These are phyloP conservation scores for Leccinum longicurvipes DNA, from an alignment of 768 basidiomycete genomes.

Conservation along the genomic window DNA sequence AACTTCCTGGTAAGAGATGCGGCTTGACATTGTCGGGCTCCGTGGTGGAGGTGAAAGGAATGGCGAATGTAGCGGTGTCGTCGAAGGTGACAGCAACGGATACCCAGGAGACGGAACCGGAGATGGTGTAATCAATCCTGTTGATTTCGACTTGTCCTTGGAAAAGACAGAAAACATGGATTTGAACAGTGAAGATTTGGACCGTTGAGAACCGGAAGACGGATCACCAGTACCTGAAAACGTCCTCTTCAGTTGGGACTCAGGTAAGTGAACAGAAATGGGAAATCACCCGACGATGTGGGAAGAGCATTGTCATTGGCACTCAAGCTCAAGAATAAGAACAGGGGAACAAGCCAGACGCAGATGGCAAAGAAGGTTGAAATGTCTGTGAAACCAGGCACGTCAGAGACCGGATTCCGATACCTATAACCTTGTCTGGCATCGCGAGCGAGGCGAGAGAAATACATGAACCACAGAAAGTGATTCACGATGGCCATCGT, in stretches of 20 bases:
- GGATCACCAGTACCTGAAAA: conserved; percentile 21
- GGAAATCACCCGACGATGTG: conserved; percentile 47
- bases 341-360: conserved; percentile 88
- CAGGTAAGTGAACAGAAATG: background rate
- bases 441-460: conserved; percentile 67
- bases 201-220: conserved; percentile 30
- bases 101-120: conserved; percentile 8
- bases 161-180: conserved; percentile 51
- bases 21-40: conserved; percentile 10
- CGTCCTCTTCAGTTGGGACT: background rate
- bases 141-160: conserved; percentile 44
- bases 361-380: conserved; percentile 82
- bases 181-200: conserved; percentile 67
- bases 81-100: conserved; percentile 31
- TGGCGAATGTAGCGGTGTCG: conserved; percentile 16
- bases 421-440: conserved; percentile 51
- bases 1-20: conserved; percentile 33
- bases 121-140: conserved; percentile 68
- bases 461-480: conserved; percentile 97
- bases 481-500: conserved; percentile 83
- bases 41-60: conserved; percentile 27
- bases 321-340: conserved; percentile 91
- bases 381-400: conserved; percentile 64
- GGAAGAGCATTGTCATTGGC: conserved; percentile 97
- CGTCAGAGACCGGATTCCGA: conserved; percentile 32